Conservation (phyloP, 2,329 filamentous ascomycete species). For the Claviceps sp. region DNA sequence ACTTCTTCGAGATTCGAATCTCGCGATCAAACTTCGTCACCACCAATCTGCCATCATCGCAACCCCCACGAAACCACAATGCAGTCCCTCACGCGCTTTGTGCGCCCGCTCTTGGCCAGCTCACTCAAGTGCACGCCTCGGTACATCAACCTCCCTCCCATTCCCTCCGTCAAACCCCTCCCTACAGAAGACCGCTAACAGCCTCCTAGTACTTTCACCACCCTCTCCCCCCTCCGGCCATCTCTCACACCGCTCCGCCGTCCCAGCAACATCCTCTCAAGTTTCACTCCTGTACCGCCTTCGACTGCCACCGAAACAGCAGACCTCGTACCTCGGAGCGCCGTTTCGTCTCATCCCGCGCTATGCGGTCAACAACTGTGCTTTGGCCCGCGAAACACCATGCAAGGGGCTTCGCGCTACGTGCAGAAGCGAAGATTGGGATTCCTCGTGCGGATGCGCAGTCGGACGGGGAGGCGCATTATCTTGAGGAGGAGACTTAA, state of each 20-base stretch:
- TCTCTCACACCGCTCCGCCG: slow-evolving; percentile 25
- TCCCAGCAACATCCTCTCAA: slow-evolving; percentile 14
- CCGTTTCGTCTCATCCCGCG: slow-evolving; percentile 40
- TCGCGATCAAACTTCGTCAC: background rate
- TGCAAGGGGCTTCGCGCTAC: slow-evolving; percentile 40
- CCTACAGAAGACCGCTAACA: background rate
- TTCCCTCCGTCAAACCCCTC: background rate
- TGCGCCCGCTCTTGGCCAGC: slow-evolving; percentile 15
- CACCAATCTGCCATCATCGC: background rate
- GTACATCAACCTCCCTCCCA: slow-evolving; percentile 7
- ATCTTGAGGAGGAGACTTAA: slow-evolving; percentile 38
- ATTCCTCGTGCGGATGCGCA: slow-evolving; percentile 38
- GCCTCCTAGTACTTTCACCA: slow-evolving; percentile 30
- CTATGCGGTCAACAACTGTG: slow-evolving; percentile 39
- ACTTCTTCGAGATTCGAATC: background rate
- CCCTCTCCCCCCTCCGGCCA: slow-evolving; percentile 37
- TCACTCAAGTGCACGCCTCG: slow-evolving; percentile 13
- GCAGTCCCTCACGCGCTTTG: slow-evolving; percentile 17
- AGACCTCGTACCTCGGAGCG: slow-evolving; percentile 30
- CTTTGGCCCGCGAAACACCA: slow-evolving; percentile 45
- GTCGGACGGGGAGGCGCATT: slow-evolving; percentile 38
- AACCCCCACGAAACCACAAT: slow-evolving; percentile 7
- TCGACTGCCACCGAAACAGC: slow-evolving; percentile 12
- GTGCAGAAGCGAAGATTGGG: slow-evolving; percentile 47
- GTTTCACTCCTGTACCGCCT: slow-evolving; percentile 18